These are phyloP conservation scores for Chlamydomonas schloesseri DNA, from an alignment of 139 green algal genomes.

Conservation along the genomic window DNA sequence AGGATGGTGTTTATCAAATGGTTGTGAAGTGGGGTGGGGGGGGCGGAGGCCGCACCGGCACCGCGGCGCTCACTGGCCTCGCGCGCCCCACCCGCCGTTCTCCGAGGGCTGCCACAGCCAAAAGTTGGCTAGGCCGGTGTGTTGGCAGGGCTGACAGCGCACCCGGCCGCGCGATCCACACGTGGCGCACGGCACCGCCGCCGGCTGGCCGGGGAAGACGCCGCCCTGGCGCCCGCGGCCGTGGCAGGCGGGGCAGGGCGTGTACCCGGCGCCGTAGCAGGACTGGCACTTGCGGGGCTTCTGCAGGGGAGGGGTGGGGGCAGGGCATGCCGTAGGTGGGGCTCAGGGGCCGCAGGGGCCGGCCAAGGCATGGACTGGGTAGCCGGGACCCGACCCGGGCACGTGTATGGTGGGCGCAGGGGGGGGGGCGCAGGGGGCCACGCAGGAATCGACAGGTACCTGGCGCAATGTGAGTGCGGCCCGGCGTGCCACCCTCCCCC, in stretches of 20 bases:
- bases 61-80: background rate
- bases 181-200: background rate
- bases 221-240: constrained; percentile 21
- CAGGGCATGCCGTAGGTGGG: too few relatives aligned
- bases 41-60: too few relatives aligned
- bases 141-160: background rate
- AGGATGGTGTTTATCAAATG: too few relatives aligned
- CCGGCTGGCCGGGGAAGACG: background rate
- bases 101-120: constrained; percentile 16
- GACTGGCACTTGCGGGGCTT: constrained; percentile 10
- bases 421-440: too few relatives aligned
- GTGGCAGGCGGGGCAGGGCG: constrained; percentile 3
- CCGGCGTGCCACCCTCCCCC: too few relatives aligned
- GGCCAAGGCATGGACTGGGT: too few relatives aligned
- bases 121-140: constrained; percentile 28
- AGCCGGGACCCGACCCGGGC: too few relatives aligned
- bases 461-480: too few relatives aligned
- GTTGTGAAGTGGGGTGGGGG: too few relatives aligned
- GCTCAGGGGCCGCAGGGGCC: too few relatives aligned
- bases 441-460: too few relatives aligned
- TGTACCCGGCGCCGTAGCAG: constrained; percentile 24
- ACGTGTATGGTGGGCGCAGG: too few relatives aligned
- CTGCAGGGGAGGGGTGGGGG: background rate
- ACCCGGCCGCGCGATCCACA: background rate
- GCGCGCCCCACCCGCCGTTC: constrained; percentile 22